Evolutionary conservation across 257 asterid species (phyloP).

Genomic region (Nicotiana sylvestris): DNA sequence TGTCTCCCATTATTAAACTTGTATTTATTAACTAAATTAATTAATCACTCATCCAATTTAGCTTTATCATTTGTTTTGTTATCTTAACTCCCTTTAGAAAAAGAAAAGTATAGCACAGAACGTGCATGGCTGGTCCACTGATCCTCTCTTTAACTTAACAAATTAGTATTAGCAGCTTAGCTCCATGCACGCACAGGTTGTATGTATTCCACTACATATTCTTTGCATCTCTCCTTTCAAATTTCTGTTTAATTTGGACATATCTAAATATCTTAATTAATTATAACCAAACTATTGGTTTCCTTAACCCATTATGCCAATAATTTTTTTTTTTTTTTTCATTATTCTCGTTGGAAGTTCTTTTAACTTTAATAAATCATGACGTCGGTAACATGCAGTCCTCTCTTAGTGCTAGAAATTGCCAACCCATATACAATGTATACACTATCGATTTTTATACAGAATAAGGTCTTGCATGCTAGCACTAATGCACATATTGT

Average conservation of each 20-base stretch:
- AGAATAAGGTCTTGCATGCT: neutral
- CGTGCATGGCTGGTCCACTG: constrained; percentile 12
- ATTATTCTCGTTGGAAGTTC: neutral
- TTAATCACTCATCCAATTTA: neutral
- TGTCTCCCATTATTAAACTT: constrained; percentile 39
- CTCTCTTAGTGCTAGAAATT: neutral
- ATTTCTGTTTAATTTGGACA: constrained; percentile 5
- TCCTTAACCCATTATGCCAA: neutral
- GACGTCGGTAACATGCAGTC: neutral
- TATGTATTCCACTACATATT: neutral
- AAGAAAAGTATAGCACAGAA: neutral
- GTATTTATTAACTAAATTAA: neutral
- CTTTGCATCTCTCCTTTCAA: neutral
- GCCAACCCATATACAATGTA: neutral
- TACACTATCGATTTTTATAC: neutral
- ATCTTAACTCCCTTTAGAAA: neutral
- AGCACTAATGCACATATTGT: neutral
- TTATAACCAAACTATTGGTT: neutral
- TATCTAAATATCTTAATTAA: neutral
- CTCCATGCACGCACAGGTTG: constrained; percentile 24
- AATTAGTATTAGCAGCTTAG: neutral
- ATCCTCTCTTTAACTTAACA: neutral
- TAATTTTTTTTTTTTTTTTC: neutral
- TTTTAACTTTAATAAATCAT: neutral
- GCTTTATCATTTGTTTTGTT: constrained; percentile 4